Evolutionary conservation across 2,329 filamentous ascomycete genomes (phyloP).

Genomic region (Fusarium succisae): DNA sequence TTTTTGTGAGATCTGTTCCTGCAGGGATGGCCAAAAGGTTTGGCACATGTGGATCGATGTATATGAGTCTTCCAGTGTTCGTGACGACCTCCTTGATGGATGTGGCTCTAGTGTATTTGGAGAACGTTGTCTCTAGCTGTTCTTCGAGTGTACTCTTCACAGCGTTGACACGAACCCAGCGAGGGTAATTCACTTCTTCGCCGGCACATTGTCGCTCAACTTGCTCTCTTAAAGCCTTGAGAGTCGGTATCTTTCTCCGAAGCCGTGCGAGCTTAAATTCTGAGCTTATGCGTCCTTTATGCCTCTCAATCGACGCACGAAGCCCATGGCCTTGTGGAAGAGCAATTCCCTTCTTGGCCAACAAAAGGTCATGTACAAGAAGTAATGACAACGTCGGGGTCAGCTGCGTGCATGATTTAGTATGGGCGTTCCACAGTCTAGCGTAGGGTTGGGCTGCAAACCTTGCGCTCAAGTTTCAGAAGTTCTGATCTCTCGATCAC

Average conservation of each 20-base stretch:
- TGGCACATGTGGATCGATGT: slow-evolving; percentile 83
- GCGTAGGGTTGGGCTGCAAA: slow-evolving; percentile 49
- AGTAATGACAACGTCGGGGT: slow-evolving; percentile 82
- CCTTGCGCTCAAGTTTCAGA: slow-evolving; percentile 84
- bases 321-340: slow-evolving; percentile 83
- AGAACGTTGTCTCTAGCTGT: slow-evolving; percentile 80
- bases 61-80: slow-evolving; percentile 61
- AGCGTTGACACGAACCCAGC: slow-evolving; percentile 91
- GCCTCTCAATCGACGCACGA: slow-evolving; percentile 76
- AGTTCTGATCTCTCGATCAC: slow-evolving; percentile 85
- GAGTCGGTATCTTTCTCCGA: slow-evolving; percentile 71
- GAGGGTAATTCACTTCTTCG: slow-evolving; percentile 71
- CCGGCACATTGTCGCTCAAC: slow-evolving; percentile 62
- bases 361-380: slow-evolving; percentile 84
- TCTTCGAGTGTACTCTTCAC: slow-evolving; percentile 75
- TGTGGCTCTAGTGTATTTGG: slow-evolving; percentile 65
- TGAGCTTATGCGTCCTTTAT: slow-evolving; percentile 81
- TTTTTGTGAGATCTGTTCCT: slow-evolving; percentile 75
- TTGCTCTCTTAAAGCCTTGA: slow-evolving; percentile 71
- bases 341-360: slow-evolving; percentile 84
- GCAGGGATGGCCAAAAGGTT: slow-evolving; percentile 83
- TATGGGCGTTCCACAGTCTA: background rate
- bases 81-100: slow-evolving; percentile 66
- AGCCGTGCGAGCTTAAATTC: slow-evolving; percentile 86
- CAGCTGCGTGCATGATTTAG: slow-evolving; percentile 62